Percentiles rank a stretch among this genome's conserved stretches.
Evolutionary conservation across 2,329 filamentous ascomycete species (phyloP).

Genomic region (Colletotrichum godetiae): DNA sequence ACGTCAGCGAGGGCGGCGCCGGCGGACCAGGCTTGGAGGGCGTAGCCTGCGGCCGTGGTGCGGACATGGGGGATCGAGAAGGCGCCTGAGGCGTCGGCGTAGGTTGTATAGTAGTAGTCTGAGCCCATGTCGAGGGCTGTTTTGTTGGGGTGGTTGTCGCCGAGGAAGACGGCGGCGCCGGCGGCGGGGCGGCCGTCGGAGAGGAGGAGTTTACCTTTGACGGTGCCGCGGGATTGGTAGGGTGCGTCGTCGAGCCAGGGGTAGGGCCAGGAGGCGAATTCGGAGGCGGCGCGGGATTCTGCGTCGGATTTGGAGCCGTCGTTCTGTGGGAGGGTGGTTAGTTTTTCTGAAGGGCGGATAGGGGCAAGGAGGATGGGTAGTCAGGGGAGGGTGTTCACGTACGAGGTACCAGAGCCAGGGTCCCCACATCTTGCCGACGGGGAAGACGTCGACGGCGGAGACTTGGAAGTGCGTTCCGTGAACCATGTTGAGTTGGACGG

Average conservation of each 20-base stretch:
- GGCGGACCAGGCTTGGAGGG: constrained; percentile 61
- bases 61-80: constrained; percentile 58
- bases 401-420: constrained; percentile 49
- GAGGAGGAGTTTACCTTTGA: constrained; percentile 56
- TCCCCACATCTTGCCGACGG: constrained; percentile 55
- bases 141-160: constrained; percentile 49
- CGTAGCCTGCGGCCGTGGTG: constrained; percentile 54
- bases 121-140: constrained; percentile 59
- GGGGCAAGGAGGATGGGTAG: constrained; percentile 15
- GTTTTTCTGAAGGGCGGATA: neutral
- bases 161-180: constrained; percentile 49
- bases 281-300: constrained; percentile 48
- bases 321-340: constrained; percentile 46
- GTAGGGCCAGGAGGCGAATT: constrained; percentile 59
- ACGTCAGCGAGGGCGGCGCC: constrained; percentile 57
- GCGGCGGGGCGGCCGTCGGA: constrained; percentile 60
- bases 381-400: neutral
- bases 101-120: constrained; percentile 61
- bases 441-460: constrained; percentile 47
- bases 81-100: constrained; percentile 53
- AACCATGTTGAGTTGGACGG: constrained; percentile 65
- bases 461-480: constrained; percentile 62
- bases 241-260: constrained; percentile 56
- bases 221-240: constrained; percentile 60
- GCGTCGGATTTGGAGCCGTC: constrained; percentile 58